These are phyloP conservation scores for Encephalitozoon cuniculi DNA, from an alignment of 371 early-diverging fungal genomes.

Conservation along the genomic window DNA sequence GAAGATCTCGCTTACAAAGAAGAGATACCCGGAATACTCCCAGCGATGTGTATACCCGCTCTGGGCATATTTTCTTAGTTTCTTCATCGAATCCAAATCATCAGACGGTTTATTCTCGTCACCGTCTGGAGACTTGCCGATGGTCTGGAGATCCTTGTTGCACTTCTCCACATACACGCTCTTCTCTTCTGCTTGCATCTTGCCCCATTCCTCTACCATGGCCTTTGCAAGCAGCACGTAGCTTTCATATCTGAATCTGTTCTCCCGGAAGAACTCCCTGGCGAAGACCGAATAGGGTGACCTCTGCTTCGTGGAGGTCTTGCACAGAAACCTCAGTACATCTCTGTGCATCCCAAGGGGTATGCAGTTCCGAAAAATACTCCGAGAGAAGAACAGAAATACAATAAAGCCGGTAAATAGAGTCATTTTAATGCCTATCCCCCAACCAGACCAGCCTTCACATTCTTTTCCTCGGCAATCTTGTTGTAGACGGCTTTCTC, in stretches of 20 bases:
- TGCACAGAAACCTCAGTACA: background rate
- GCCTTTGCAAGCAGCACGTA: background rate
- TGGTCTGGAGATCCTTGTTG: background rate
- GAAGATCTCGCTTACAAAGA: background rate
- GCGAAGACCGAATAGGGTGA: background rate
- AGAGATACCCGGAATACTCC: background rate
- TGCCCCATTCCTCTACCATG: constrained; percentile 40
- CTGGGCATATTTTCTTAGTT: background rate
- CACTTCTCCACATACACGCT: constrained; percentile 43
- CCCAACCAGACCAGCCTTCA: background rate
- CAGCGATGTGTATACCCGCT: background rate
- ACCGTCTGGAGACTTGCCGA: background rate
- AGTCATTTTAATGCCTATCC: background rate
- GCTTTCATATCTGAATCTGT: background rate
- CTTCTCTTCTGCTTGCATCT: constrained; percentile 28
- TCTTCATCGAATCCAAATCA: background rate
- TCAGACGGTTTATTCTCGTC: background rate
- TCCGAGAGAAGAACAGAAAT: constrained; percentile 32
- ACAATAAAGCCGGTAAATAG: constrained; percentile 37
- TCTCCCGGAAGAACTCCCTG: background rate
- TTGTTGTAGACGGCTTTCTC: constrained; percentile 46
- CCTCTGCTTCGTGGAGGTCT: background rate
- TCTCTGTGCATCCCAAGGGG: background rate
- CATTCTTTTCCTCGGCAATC: constrained; percentile 33
- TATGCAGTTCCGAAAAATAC: background rate